phyloP scores from a whole-genome alignment of 306 rosid species.

The Dryas drummondii region DNA sequence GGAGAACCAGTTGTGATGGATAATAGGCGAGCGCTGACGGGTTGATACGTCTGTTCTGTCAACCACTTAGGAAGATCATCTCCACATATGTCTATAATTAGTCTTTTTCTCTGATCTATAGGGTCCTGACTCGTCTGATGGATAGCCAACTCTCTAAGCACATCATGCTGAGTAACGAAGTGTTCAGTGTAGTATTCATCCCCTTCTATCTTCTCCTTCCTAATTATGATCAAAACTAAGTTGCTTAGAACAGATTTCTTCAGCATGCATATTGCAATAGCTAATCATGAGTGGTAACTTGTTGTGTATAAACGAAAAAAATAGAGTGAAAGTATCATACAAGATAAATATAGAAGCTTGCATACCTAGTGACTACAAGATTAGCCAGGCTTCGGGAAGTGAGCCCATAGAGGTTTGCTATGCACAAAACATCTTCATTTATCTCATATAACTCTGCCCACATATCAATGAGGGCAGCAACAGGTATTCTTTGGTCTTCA shows the following conservation, averaged over 20 bases:
- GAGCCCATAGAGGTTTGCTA: slow-evolving; percentile 40
- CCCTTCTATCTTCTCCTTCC: slow-evolving; percentile 28
- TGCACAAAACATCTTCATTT: slow-evolving; percentile 36
- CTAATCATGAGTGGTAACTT: background rate
- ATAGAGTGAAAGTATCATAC: slow-evolving; percentile 40
- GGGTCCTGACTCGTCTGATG: slow-evolving; percentile 30
- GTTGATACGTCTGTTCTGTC: slow-evolving; percentile 30
- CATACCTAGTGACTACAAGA: slow-evolving; percentile 11
- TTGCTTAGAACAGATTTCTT: background rate
- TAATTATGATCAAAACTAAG: slow-evolving; percentile 18
- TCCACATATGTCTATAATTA: slow-evolving; percentile 36
- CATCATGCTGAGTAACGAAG: slow-evolving; percentile 42
- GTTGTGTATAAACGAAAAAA: slow-evolving; percentile 37
- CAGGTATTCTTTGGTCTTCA: slow-evolving; percentile 57
- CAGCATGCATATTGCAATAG: background rate
- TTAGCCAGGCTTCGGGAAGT: slow-evolving; percentile 34
- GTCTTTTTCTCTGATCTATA: slow-evolving; percentile 34
- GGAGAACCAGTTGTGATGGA: slow-evolving; percentile 63
- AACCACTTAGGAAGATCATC: slow-evolving; percentile 54
- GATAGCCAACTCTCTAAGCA: slow-evolving; percentile 58
- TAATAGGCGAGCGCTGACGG: slow-evolving; percentile 32
- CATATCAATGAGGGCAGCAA: slow-evolving; percentile 52
- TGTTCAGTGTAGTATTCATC: slow-evolving; percentile 41
- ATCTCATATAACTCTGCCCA: slow-evolving; percentile 47
- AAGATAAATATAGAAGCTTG: background rate